phyloP scores from a whole-genome alignment of 257 asterid species.

The Ilex asprella region DNA sequence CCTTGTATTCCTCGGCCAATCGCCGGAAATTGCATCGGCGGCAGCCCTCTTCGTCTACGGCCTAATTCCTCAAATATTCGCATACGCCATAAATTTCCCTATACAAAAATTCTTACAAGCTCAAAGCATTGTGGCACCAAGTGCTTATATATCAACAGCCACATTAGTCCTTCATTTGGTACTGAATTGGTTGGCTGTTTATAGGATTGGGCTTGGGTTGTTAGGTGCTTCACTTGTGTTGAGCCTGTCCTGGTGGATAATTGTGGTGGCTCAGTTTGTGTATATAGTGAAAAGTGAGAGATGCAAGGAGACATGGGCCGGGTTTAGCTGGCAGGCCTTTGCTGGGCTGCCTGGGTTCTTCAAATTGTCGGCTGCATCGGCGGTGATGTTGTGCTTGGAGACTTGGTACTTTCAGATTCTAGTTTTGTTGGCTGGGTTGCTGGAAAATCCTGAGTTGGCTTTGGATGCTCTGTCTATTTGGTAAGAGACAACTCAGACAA shows the following conservation, averaged over 20 bases:
- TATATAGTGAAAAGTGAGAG: constrained; percentile 20
- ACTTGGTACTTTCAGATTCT: constrained; percentile 30
- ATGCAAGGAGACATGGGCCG: constrained; percentile 21
- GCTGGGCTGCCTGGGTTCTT: constrained; percentile 22
- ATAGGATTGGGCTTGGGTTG: constrained; percentile 20
- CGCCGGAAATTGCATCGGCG: constrained; percentile 20
- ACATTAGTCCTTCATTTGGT: constrained; percentile 15
- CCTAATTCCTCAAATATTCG: constrained; percentile 27
- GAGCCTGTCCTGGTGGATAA: constrained; percentile 28
- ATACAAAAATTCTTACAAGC: constrained; percentile 27
- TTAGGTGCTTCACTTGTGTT: constrained; percentile 20
- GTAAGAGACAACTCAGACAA: constrained; percentile 5
- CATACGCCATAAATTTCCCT: constrained; percentile 22
- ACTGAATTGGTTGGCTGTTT: constrained; percentile 16
- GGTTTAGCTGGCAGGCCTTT: constrained; percentile 19
- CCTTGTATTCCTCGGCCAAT: constrained; percentile 17
- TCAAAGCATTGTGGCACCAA: constrained; percentile 26
- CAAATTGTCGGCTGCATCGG: constrained; percentile 29
- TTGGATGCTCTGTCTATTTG: constrained; percentile 30
- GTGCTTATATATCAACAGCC: constrained; percentile 22
- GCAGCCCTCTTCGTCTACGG: constrained; percentile 22
- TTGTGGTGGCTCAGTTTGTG: constrained; percentile 21
- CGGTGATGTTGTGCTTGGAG: constrained; percentile 31
- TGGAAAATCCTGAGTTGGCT: constrained; percentile 27
- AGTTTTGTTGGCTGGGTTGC: constrained; percentile 27